Conservation (phyloP, 495 filamentous ascomycete genomes). For the Hypoxylon intermedium region DNA sequence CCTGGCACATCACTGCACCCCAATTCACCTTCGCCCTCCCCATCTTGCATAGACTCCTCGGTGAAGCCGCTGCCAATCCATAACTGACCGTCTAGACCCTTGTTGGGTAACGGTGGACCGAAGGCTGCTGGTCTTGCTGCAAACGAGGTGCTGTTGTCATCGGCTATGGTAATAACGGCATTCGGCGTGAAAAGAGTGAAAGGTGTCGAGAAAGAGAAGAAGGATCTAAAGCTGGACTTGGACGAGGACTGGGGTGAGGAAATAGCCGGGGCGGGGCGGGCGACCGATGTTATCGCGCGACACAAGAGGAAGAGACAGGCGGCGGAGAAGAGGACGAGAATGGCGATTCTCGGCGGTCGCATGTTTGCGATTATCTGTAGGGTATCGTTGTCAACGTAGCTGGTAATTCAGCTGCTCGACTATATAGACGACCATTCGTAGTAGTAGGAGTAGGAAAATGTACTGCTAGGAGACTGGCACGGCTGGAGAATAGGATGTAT, state of each 20-base stretch:
- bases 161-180: constrained; percentile 92
- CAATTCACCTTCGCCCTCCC: constrained; percentile 81
- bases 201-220: constrained; percentile 59
- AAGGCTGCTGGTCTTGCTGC: constrained; percentile 92
- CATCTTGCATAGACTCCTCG: constrained; percentile 69
- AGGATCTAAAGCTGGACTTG: constrained; percentile 46
- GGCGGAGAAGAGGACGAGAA: constrained; percentile 54
- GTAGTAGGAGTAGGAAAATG: not conserved
- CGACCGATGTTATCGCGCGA: constrained; percentile 49
- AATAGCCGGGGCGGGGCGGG: constrained; percentile 35
- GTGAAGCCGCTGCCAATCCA: constrained; percentile 92
- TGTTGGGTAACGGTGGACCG: constrained; percentile 76
- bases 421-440: constrained; percentile 37
- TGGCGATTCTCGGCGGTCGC: constrained; percentile 55
- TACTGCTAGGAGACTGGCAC: constrained; percentile 14
- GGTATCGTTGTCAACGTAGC: constrained; percentile 28
- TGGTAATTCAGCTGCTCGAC: constrained; percentile 40
- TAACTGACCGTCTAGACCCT: constrained; percentile 81
- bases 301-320: constrained; percentile 57
- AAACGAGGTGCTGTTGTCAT: constrained; percentile 98
- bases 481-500: constrained; percentile 13
- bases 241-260: constrained; percentile 33
- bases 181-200: constrained; percentile 89
- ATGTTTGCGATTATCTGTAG: constrained; percentile 42
- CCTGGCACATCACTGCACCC: constrained; percentile 97